A percentile compares a stretch with the other conserved stretches of the same genome.
These are phyloP conservation scores for Aspergillus alliaceus DNA, from an alignment of 2,329 filamentous ascomycete species.

Conservation along the genomic window DNA sequence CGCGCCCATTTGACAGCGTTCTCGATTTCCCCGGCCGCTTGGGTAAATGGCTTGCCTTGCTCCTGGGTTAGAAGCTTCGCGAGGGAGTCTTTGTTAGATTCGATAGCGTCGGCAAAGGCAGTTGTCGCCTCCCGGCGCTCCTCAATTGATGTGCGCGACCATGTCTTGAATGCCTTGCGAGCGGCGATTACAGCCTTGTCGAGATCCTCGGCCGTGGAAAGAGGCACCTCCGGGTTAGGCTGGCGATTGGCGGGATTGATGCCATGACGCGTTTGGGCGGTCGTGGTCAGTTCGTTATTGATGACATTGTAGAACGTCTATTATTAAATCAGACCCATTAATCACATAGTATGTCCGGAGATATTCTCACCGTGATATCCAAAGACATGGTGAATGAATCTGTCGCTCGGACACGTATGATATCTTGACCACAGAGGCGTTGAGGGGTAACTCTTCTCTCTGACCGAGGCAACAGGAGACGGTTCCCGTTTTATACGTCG, in stretches of 20 bases:
- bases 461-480: too few species aligned
- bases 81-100: conserved; percentile 37
- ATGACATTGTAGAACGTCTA: conserved; percentile 54
- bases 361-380: conserved; percentile 7
- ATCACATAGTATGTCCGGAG: too few species aligned
- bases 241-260: conserved; percentile 54
- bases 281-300: conserved; percentile 49
- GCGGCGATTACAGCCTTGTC: conserved; percentile 52
- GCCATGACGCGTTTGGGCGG: conserved; percentile 47
- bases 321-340: too few species aligned
- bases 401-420: neutral
- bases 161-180: conserved; percentile 48
- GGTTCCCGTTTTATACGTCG: too few species aligned
- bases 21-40: conserved; percentile 28
- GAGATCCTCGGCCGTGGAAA: conserved; percentile 51
- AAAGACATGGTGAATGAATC: conserved; percentile 11
- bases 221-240: conserved; percentile 52
- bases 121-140: conserved; percentile 34
- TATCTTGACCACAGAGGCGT: neutral
- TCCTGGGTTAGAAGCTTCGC: conserved; percentile 43
- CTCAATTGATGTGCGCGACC: conserved; percentile 40
- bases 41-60: conserved; percentile 40
- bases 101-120: conserved; percentile 36
- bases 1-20: conserved; percentile 25
- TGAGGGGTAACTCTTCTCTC: neutral